phyloP scores from a whole-genome alignment of 768 basidiomycete genomes.

The Nidularia sp. region DNA sequence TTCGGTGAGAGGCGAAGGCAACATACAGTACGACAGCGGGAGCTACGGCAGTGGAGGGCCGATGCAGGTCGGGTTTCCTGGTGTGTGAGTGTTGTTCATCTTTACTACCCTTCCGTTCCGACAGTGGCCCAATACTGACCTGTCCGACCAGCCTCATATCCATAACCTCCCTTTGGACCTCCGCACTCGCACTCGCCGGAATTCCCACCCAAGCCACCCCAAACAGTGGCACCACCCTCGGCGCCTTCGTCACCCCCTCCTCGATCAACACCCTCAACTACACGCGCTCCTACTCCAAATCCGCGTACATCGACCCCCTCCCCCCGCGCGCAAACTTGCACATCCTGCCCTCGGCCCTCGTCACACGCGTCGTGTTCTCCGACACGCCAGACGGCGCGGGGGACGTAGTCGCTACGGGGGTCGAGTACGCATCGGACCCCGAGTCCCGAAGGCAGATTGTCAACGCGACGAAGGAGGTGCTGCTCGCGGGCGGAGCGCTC shows the following conservation, averaged over 20 bases:
- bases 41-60: constrained; percentile 52
- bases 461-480: constrained; percentile 57
- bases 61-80: constrained; percentile 35
- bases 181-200: constrained; percentile 40
- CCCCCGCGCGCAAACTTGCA: constrained; percentile 54
- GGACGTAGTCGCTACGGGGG: constrained; percentile 12
- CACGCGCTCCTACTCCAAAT: constrained; percentile 62
- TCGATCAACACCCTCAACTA: constrained; percentile 61
- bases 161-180: constrained; percentile 52
- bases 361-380: constrained; percentile 46
- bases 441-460: constrained; percentile 32
- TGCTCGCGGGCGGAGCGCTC: constrained; percentile 44
- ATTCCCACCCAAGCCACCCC: constrained; percentile 35
- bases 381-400: constrained; percentile 32
- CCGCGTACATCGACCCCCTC: constrained; percentile 61
- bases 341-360: constrained; percentile 52
- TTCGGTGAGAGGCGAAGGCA: constrained; percentile 29
- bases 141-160: constrained; percentile 33
- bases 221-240: constrained; percentile 43
- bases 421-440: constrained; percentile 41
- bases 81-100: constrained; percentile 29
- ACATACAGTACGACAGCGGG: constrained; percentile 37
- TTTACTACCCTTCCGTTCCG: background rate
- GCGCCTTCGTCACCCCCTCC: constrained; percentile 51
- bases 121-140: background rate